phyloP scores from a whole-genome alignment of 148 eudicot species.

The Rhododendron vialii region DNA sequence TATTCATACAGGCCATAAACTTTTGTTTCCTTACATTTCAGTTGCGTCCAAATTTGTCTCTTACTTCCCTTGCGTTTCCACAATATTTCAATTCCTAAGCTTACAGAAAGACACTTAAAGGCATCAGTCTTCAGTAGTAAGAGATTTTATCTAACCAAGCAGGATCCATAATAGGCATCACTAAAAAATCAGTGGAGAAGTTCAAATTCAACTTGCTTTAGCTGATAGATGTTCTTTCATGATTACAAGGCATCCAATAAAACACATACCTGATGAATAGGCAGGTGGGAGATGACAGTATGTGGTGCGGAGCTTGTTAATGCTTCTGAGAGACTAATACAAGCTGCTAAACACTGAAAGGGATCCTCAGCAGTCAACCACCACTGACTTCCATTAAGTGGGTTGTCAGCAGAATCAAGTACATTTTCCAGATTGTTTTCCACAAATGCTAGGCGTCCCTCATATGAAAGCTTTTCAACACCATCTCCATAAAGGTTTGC shows the following conservation, averaged over 20 bases:
- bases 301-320: conserved; percentile 62
- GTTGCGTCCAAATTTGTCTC: background rate
- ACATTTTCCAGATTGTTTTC: conserved; percentile 63
- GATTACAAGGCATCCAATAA: background rate
- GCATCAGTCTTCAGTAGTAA: background rate
- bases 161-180: background rate
- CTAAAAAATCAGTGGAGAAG: background rate
- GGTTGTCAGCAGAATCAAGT: conserved; percentile 68
- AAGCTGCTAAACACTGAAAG: conserved; percentile 89
- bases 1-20: background rate
- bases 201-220: background rate
- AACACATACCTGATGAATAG: conserved; percentile 72
- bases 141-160: background rate
- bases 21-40: background rate
- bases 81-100: background rate
- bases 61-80: background rate
- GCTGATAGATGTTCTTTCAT: background rate
- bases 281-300: conserved; percentile 66
- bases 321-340: conserved; percentile 78
- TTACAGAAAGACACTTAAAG: background rate
- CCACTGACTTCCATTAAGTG: conserved; percentile 72
- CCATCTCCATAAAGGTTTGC: conserved; percentile 84
- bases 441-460: conserved; percentile 68
- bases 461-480: conserved; percentile 71
- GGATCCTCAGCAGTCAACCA: conserved; percentile 95